These are phyloP conservation scores for Aspergillus quadrilineatus DNA, from an alignment of 2,329 filamentous ascomycete species.

Conservation along the genomic window DNA sequence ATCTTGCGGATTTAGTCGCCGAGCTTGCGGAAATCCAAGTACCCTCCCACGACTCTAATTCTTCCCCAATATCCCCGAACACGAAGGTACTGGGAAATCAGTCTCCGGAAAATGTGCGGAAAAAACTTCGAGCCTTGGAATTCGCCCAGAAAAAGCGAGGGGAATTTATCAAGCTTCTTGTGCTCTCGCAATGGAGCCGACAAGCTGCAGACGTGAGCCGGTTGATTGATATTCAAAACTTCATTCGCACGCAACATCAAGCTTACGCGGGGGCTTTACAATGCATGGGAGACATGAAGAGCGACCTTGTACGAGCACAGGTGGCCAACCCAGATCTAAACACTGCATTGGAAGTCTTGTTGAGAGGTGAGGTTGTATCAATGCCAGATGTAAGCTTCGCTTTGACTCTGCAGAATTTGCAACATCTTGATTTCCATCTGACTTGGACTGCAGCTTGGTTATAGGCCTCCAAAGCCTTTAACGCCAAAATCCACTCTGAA, in stretches of 20 bases:
- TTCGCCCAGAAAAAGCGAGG: constrained; percentile 78
- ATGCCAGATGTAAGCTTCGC: constrained; percentile 68
- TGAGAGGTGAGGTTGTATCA: constrained; percentile 72
- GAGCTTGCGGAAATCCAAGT: constrained; percentile 69
- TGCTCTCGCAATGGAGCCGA: constrained; percentile 86
- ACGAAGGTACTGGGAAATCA: constrained; percentile 37
- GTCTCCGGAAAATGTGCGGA: constrained; percentile 63
- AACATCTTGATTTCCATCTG: constrained; percentile 11
- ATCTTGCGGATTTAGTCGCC: constrained; percentile 67
- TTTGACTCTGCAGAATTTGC: neutral
- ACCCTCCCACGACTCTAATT: constrained; percentile 44
- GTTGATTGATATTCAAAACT: constrained; percentile 80
- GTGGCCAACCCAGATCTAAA: constrained; percentile 87
- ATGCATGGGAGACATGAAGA: constrained; percentile 69
- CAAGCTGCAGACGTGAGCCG: constrained; percentile 76
- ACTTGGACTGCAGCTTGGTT: constrained; percentile 59
- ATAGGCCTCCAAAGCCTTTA: constrained; percentile 71
- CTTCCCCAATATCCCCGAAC: constrained; percentile 21
- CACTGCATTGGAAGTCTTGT: constrained; percentile 81
- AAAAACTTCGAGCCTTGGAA: constrained; percentile 72
- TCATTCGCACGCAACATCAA: constrained; percentile 64
- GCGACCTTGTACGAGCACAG: constrained; percentile 68
- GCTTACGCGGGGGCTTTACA: constrained; percentile 62
- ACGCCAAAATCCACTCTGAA: constrained; percentile 70
- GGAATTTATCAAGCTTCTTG: constrained; percentile 89